Evolutionary conservation across 768 basidiomycete species (phyloP).

Genomic region (Suillus luteus): DNA sequence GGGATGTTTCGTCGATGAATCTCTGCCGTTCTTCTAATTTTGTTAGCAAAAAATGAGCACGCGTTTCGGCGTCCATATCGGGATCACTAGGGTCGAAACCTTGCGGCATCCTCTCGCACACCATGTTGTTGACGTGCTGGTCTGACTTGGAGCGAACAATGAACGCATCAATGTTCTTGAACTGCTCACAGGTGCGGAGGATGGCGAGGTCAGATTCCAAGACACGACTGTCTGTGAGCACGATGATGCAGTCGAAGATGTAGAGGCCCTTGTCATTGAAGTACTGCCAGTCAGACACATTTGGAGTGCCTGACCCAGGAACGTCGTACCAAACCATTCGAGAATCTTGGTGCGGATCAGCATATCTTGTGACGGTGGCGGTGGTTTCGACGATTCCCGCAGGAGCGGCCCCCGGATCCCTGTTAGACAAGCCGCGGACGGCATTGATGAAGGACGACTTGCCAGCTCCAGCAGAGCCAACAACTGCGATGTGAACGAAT

Average conservation of each 20-base stretch:
- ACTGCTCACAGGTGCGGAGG: background rate
- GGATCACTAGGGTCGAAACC: background rate
- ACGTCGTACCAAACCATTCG: background rate
- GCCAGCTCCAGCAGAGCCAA: too few species aligned
- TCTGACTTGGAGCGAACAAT: constrained; percentile 23
- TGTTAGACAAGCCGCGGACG: background rate
- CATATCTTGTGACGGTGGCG: background rate
- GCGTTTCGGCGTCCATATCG: background rate
- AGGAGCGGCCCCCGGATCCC: background rate
- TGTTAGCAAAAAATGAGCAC: constrained; percentile 7
- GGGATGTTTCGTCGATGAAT: constrained; percentile 21
- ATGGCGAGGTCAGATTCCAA: background rate
- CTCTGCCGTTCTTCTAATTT: constrained; percentile 15
- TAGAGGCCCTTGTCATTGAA: background rate
- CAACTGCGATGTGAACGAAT: too few species aligned
- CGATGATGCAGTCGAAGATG: background rate
- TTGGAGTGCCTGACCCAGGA: background rate
- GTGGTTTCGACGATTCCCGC: background rate
- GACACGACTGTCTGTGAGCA: background rate
- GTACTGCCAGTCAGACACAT: background rate
- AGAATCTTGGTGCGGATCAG: background rate
- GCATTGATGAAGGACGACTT: too few species aligned
- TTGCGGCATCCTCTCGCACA: constrained; percentile 12
- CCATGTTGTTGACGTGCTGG: constrained; percentile 16
- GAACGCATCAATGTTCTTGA: constrained; percentile 4